Evolutionary conservation across 2,329 filamentous ascomycete genomes (phyloP).

Genomic region (Aspergillus puulaauensis): DNA sequence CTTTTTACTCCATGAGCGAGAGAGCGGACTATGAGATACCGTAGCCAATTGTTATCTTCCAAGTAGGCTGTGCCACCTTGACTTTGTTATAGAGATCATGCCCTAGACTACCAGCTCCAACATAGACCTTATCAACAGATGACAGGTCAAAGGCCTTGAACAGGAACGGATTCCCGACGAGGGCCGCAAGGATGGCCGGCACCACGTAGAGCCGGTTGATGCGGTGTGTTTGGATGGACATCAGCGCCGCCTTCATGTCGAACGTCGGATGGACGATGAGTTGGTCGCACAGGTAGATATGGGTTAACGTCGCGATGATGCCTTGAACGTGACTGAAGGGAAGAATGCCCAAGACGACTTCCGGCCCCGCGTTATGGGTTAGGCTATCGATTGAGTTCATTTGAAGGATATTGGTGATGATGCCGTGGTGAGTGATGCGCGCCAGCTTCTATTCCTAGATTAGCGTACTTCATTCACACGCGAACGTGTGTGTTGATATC

Average conservation of each 20-base stretch:
- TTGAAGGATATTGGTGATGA: slow-evolving; percentile 9
- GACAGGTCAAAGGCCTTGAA: slow-evolving; percentile 5
- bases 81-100: not conserved
- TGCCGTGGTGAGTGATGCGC: slow-evolving; percentile 3
- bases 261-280: slow-evolving; percentile 4
- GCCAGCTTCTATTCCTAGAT: slow-evolving; percentile 1
- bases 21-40: not conserved
- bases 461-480: too few species aligned
- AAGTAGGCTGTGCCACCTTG: not conserved
- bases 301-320: not conserved
- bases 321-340: slow-evolving; percentile 4
- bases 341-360: not conserved
- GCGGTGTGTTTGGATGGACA: not conserved
- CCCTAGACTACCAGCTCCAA: slow-evolving; percentile 1
- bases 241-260: slow-evolving; percentile 6
- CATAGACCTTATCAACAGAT: slow-evolving; percentile 1
- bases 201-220: slow-evolving; percentile 1
- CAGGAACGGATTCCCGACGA: slow-evolving; percentile 4
- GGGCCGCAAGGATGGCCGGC: slow-evolving; percentile 5
- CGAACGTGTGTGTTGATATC: not conserved
- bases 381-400: slow-evolving; percentile 33
- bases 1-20: not conserved
- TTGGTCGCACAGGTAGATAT: not conserved
- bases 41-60: slow-evolving; percentile 1
- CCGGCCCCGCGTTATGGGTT: not conserved